Conservation (phyloP, 148 eudicot species). For the Oxyria digyna region DNA sequence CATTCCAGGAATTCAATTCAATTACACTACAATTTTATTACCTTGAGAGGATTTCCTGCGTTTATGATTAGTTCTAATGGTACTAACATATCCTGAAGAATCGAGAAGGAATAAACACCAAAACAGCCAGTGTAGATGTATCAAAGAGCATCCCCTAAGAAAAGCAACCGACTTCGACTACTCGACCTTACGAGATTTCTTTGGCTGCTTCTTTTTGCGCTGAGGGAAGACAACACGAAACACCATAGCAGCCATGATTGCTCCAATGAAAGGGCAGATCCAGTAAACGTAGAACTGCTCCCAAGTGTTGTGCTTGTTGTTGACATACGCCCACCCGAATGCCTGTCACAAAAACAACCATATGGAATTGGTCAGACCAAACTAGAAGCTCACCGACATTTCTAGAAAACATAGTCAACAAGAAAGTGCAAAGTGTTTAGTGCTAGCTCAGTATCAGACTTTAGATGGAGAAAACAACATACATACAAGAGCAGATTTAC, state of each 20-base stretch:
- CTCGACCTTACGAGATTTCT: constrained; percentile 33
- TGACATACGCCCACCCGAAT: constrained; percentile 91
- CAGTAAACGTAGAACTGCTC: constrained; percentile 88
- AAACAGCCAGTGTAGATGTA: background rate
- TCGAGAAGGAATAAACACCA: background rate
- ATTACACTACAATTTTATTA: background rate
- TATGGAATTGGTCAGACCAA: background rate
- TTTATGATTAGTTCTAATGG: background rate
- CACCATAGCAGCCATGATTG: constrained; percentile 63
- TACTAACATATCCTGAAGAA: background rate
- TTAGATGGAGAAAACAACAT: background rate
- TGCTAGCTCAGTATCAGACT: background rate
- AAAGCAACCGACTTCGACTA: constrained; percentile 5
- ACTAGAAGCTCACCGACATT: too few relatives aligned
- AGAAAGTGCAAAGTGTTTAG: background rate
- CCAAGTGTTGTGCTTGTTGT: constrained; percentile 70
- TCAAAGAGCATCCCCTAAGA: background rate
- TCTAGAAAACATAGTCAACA: background rate
- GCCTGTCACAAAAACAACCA: constrained; percentile 39
- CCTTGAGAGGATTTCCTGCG: background rate
- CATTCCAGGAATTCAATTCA: background rate
- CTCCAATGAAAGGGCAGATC: constrained; percentile 83
- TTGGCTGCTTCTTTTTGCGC: constrained; percentile 35
- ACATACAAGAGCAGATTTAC: background rate
- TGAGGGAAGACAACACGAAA: constrained; percentile 52